phyloP scores from a whole-genome alignment of 2,329 filamentous ascomycete genomes.

The Pyricularia pennisetigena region DNA sequence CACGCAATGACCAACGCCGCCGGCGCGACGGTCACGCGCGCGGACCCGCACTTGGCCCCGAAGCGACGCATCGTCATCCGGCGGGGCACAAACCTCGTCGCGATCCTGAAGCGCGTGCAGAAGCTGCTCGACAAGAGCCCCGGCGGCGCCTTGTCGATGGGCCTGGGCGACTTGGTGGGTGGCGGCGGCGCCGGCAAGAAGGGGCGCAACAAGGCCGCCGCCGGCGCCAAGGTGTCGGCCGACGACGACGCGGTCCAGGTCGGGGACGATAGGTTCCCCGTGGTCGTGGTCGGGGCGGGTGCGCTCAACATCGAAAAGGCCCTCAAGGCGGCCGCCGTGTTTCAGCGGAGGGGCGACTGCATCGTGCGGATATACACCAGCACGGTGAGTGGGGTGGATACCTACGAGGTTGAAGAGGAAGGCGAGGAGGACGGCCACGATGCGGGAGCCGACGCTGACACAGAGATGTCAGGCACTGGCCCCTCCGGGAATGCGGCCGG shows the following conservation, averaged over 20 bases:
- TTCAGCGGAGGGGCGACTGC: constrained; percentile 5
- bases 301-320: constrained; percentile 5
- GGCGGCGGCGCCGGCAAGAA: constrained; percentile 45
- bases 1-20: not conserved
- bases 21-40: constrained; percentile 6
- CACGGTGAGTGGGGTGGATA: constrained; percentile 3
- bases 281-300: constrained; percentile 4
- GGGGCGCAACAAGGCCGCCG: too few species aligned
- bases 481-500: not conserved
- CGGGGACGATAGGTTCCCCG: constrained; percentile 7
- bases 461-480: not conserved
- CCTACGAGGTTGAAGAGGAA: constrained; percentile 10
- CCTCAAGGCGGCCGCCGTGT: constrained; percentile 2
- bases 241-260: constrained; percentile 10
- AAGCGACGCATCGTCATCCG: constrained; percentile 50
- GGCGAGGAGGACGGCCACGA: constrained; percentile 13
- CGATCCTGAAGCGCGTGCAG: constrained; percentile 54
- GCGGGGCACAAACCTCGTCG: constrained; percentile 55
- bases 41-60: constrained; percentile 7
- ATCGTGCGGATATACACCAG: constrained; percentile 5
- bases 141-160: constrained; percentile 32
- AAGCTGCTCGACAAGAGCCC: constrained; percentile 49
- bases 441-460: constrained; percentile 3
- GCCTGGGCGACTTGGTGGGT: constrained; percentile 32
- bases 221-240: constrained; percentile 42